Conservation (phyloP, 805 yeast genomes). For the Cyberlindnera meyerae region DNA sequence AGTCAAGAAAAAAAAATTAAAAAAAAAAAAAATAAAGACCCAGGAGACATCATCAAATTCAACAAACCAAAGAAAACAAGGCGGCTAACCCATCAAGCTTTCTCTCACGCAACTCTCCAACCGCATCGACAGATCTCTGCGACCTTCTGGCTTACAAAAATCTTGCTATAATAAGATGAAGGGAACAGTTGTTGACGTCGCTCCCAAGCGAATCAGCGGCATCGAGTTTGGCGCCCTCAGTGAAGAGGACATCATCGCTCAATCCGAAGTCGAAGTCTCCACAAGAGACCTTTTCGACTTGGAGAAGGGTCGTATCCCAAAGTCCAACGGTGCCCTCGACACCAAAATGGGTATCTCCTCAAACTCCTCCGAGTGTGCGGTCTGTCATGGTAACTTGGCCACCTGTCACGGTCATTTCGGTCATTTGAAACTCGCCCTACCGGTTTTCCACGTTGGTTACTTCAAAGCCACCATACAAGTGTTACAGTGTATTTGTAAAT, state of each 20-base stretch:
- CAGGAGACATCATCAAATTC: too few species aligned
- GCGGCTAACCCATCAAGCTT: too few species aligned
- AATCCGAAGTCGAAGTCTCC: constrained; percentile 89
- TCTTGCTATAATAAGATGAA: constrained; percentile 28
- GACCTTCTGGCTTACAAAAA: constrained; percentile 26
- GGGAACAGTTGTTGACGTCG: constrained; percentile 54
- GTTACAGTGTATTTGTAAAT: constrained; percentile 85
- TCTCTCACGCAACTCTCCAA: too few species aligned
- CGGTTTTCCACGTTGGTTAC: constrained; percentile 97
- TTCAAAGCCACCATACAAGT: constrained; percentile 88
- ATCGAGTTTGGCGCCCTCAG: constrained; percentile 91
- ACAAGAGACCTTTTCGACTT: constrained; percentile 90
- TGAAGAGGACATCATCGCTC: constrained; percentile 85
- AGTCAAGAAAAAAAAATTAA: too few species aligned
- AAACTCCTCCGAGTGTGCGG: constrained; percentile 76
- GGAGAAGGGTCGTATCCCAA: constrained; percentile 83
- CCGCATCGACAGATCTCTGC: constrained; percentile 6
- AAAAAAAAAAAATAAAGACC: too few species aligned
- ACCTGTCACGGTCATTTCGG: constrained; percentile 99
- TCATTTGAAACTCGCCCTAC: constrained; percentile 85
- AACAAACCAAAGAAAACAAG: too few species aligned
- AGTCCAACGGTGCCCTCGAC: constrained; percentile 83
- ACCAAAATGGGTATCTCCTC: constrained; percentile 91
- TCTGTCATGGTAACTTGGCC: constrained; percentile 89
- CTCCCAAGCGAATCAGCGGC: constrained; percentile 88